Percentiles rank a stretch among this genome's conserved stretches.
These are phyloP conservation scores for Ustilago trichophora DNA, from an alignment of 1,284 basidiomycete genomes.

Conservation along the genomic window DNA sequence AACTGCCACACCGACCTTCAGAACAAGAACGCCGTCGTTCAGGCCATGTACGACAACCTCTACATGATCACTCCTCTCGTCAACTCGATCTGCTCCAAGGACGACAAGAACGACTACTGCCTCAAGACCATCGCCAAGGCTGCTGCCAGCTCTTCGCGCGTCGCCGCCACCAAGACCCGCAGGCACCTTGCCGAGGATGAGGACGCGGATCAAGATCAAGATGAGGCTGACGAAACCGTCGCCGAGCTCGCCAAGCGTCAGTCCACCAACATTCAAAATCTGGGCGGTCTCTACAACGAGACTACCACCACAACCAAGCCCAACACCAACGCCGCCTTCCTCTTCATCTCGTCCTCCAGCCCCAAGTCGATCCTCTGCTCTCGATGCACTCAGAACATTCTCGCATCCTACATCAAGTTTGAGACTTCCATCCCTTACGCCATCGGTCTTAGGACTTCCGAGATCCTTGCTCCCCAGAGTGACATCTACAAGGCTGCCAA, in stretches of 20 bases:
- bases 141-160: slow-evolving; percentile 17
- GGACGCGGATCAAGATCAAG: no score
- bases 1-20: slow-evolving; percentile 50
- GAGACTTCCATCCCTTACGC: slow-evolving; percentile 61
- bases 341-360: slow-evolving; percentile 51
- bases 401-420: slow-evolving; percentile 59
- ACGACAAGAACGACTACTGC: slow-evolving; percentile 49
- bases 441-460: slow-evolving; percentile 51
- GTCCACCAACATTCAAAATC: slow-evolving; percentile 9
- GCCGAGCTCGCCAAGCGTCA: slow-evolving; percentile 22
- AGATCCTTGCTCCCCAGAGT: slow-evolving; percentile 50
- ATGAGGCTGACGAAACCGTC: slow-evolving; percentile 12
- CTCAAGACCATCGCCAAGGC: slow-evolving; percentile 50
- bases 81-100: slow-evolving; percentile 56
- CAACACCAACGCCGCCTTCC: slow-evolving; percentile 57
- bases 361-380: slow-evolving; percentile 56
- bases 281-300: slow-evolving; percentile 17
- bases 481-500: slow-evolving; percentile 53
- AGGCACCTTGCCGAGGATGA: slow-evolving; percentile 8
- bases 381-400: slow-evolving; percentile 53
- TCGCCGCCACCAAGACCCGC: slow-evolving; percentile 13
- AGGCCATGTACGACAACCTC: slow-evolving; percentile 56
- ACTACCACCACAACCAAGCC: slow-evolving; percentile 14
- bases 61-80: slow-evolving; percentile 60
- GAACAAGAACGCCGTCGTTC: slow-evolving; percentile 31